phyloP scores from a whole-genome alignment of 192 early-diverging fungal species.

The Globomyces pollinis-pini region DNA sequence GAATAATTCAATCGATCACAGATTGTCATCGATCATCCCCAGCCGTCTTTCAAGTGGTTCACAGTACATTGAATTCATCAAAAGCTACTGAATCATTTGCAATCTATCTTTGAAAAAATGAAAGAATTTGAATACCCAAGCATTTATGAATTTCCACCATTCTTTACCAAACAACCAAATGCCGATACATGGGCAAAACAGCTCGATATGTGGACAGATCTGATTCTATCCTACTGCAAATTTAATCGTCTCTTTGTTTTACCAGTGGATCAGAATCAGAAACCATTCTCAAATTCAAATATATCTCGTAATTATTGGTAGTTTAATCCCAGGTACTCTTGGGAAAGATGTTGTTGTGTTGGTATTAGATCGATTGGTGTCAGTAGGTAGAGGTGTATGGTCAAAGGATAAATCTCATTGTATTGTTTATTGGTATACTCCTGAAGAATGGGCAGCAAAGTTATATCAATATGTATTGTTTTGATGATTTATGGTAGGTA shows the following conservation, averaged over 20 bases:
- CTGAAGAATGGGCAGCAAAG: slow-evolving; percentile 80
- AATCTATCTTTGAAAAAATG: too few species aligned
- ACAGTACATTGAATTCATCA: too few species aligned
- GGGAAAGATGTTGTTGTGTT: neutral
- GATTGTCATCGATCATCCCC: too few species aligned
- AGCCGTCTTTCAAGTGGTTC: too few species aligned
- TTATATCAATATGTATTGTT: slow-evolving; percentile 72
- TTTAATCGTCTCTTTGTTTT: slow-evolving; percentile 56
- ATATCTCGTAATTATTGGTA: neutral
- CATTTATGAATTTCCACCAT: too few species aligned
- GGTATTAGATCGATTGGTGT: slow-evolving; percentile 7
- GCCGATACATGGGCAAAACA: slow-evolving; percentile 77
- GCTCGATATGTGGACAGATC: slow-evolving; percentile 64
- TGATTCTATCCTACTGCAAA: slow-evolving; percentile 66
- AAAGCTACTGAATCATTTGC: too few species aligned
- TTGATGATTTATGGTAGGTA: slow-evolving; percentile 31
- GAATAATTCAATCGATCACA: too few species aligned
- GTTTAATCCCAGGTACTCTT: neutral
- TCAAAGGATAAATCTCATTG: slow-evolving; percentile 41
- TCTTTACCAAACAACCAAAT: slow-evolving; percentile 73
- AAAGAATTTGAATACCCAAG: too few species aligned
- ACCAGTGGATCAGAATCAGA: slow-evolving; percentile 45
- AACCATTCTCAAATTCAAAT: slow-evolving; percentile 9
- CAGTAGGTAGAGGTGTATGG: slow-evolving; percentile 55
- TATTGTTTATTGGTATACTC: slow-evolving; percentile 78